Conservation (phyloP, 352 stramenopile species). For the Salisapilia sapeloensis region DNA sequence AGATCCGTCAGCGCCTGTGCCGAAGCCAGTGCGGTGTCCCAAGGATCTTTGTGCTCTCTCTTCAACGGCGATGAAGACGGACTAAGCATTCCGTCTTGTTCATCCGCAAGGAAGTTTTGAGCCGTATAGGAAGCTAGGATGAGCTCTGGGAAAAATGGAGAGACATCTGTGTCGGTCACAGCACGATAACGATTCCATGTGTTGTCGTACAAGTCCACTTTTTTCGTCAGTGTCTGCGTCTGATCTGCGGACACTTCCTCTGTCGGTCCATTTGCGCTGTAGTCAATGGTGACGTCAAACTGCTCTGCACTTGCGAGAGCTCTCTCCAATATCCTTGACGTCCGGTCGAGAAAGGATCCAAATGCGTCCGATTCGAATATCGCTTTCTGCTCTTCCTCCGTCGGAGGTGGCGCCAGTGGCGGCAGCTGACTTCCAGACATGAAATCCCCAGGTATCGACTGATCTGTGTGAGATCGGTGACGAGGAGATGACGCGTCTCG, state of each 20-base stretch:
- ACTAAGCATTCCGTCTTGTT: conserved; percentile 30
- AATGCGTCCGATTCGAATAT: conserved; percentile 60
- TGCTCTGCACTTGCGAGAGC: conserved; percentile 56
- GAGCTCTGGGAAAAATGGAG: conserved; percentile 70
- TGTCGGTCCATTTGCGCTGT: conserved; percentile 37
- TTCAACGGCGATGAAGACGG: too few species aligned
- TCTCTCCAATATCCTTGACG: conserved; percentile 64
- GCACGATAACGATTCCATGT: conserved; percentile 72
- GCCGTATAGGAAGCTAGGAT: conserved; percentile 47
- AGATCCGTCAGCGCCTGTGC: conserved; percentile 28
- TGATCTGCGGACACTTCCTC: conserved; percentile 40
- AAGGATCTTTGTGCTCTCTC: conserved; percentile 41
- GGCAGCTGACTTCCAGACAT: too few species aligned
- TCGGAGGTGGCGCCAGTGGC: too few species aligned
- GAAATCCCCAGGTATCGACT: too few species aligned
- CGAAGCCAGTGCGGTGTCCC: conserved; percentile 54
- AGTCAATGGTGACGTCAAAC: conserved; percentile 78
- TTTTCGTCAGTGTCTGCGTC: conserved; percentile 50
- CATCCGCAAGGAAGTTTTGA: conserved; percentile 51
- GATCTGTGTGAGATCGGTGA: too few species aligned
- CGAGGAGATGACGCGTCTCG: too few species aligned
- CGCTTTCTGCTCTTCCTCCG: conserved; percentile 39
- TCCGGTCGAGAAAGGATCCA: conserved; percentile 58
- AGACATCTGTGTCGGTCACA: conserved; percentile 71
- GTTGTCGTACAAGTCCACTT: conserved; percentile 50